Evolutionary conservation across 345 rosid genomes (phyloP), one percentile per base, ranked within the genome.

Genomic region (Syzygium jambos): DNA sequence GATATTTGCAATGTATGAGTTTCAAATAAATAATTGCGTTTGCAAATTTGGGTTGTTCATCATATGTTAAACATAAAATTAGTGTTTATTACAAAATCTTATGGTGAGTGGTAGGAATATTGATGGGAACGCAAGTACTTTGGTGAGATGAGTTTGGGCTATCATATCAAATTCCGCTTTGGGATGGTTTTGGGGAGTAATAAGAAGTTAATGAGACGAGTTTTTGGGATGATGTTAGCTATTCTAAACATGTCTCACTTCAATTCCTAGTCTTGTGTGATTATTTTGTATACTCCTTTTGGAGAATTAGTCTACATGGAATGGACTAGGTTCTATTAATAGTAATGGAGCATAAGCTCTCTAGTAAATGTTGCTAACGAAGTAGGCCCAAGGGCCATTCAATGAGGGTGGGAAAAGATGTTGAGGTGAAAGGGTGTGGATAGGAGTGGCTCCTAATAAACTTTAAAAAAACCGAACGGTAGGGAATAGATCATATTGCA

Each of bases 381-480:
- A 68, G 78, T 29, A 30, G 23, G 19, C 78, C 22, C 5, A 17
- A 16, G 2, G 1, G 23, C 78, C 22, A 68, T 68, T 65, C 78
- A 68, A 34, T 17, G 78, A 68, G 78, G 78, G 23, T 21, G 23
- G 43, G 78, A 30, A 68, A 30, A 68, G 34, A 61, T 61, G 4
- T 61, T 61, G 34, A 61, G 43, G 6, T 34, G 23, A 68, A 19
- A 29, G 78, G 34, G 41, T 2, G 2, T 65, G 11, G 21, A 65
- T 29, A 3, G 41, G 78, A 29, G 78, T 0, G 78, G 41, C 78
- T 65, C 41, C 41, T 29, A 7, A 65, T 65, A 65, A 65, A 65
- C 41, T 29, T 3, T 30, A 16, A 0, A 8, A 68, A 34, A 68
- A 68, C 11, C 2, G 0, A 2, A 29, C 0, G 0, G 11, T 65